Evolutionary conservation across 2,329 filamentous ascomycete species (phyloP).

Genomic region (Sordariomycetes sp.): DNA sequence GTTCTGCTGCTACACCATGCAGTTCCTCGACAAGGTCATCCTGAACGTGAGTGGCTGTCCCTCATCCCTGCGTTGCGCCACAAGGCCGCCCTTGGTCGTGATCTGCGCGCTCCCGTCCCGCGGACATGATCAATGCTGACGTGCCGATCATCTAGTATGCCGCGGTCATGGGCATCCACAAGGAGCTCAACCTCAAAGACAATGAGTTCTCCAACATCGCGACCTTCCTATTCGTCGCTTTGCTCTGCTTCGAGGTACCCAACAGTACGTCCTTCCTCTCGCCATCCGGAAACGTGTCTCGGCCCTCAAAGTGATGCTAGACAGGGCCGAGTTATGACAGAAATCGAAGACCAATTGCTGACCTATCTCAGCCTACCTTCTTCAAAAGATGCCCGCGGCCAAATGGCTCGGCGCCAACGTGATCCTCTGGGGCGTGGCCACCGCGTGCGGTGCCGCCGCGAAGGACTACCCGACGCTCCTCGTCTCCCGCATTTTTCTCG

Average conservation of each 20-base stretch:
- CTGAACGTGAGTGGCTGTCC: constrained; percentile 38
- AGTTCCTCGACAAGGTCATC: constrained; percentile 54
- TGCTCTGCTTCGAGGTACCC: constrained; percentile 47
- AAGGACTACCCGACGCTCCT: constrained; percentile 11
- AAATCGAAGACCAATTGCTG: background rate
- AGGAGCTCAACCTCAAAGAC: constrained; percentile 41
- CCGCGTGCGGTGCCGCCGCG: constrained; percentile 13
- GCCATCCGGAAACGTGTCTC: background rate
- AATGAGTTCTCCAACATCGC: constrained; percentile 54
- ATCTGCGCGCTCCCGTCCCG: background rate
- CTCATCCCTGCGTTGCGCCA: background rate
- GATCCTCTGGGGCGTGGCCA: constrained; percentile 37
- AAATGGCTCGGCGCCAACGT: constrained; percentile 53
- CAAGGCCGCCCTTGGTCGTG: background rate
- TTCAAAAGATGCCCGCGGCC: constrained; percentile 48
- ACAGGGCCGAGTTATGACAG: background rate
- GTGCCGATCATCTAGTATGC: constrained; percentile 37
- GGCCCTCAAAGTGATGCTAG: background rate
- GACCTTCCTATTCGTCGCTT: constrained; percentile 52
- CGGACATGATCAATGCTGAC: background rate
- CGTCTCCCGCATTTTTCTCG: constrained; percentile 31
- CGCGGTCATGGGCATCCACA: constrained; percentile 51
- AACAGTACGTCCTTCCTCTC: constrained; percentile 30
- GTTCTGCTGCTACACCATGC: constrained; percentile 51
- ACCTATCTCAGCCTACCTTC: constrained; percentile 32